These are phyloP conservation scores for Zostera marina DNA, from an alignment of 116 monocot genomes.

Conservation along the genomic window DNA sequence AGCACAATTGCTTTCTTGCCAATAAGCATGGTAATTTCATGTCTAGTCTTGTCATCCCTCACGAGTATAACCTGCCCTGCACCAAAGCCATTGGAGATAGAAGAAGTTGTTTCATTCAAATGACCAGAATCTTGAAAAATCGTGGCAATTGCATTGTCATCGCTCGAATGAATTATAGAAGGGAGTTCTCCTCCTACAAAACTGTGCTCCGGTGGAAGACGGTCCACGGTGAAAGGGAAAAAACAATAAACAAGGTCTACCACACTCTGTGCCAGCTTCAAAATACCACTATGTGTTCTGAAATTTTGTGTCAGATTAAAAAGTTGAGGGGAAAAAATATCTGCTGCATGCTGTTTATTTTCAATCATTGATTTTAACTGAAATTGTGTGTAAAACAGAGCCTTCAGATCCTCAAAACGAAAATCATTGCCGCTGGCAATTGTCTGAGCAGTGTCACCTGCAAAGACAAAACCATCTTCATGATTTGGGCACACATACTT, in stretches of 20 bases:
- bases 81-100: constrained; percentile 32
- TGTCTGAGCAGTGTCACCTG: constrained; percentile 74
- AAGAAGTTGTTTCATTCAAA: not conserved
- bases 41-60: constrained; percentile 20
- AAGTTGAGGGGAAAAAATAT: constrained; percentile 14
- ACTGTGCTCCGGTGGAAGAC: constrained; percentile 29
- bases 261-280: constrained; percentile 49
- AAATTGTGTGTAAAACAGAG: constrained; percentile 44
- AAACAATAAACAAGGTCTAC: constrained; percentile 32
- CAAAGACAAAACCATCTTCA: constrained; percentile 43
- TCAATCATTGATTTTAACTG: not conserved
- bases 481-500: constrained; percentile 43
- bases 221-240: constrained; percentile 42
- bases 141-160: constrained; percentile 46
- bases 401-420: constrained; percentile 58
- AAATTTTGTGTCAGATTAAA: constrained; percentile 55
- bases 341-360: constrained; percentile 5
- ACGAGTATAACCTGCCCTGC: constrained; percentile 49
- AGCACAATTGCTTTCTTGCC: constrained; percentile 39
- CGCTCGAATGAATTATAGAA: constrained; percentile 29
- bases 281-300: constrained; percentile 49
- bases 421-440: constrained; percentile 59
- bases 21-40: constrained; percentile 13
- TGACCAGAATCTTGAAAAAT: constrained; percentile 32
- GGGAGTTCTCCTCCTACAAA: constrained; percentile 55